Evolutionary conservation across 768 basidiomycete species (phyloP).

Genomic region (Boletus rubescentipes): DNA sequence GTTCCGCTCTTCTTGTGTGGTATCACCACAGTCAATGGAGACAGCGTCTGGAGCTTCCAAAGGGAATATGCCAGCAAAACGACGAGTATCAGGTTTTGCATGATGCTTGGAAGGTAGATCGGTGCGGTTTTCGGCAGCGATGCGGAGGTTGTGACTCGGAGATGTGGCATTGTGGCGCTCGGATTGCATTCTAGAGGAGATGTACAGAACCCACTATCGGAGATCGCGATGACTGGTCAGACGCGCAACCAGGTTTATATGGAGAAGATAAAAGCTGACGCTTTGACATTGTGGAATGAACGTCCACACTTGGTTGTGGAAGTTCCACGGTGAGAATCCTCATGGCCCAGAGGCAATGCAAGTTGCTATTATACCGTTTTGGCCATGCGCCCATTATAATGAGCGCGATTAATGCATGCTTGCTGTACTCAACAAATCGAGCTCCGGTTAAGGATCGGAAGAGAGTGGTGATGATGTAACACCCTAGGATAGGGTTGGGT

Average conservation of each 20-base stretch:
- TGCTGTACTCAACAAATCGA: not conserved
- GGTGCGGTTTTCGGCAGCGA: not conserved
- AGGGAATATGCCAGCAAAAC: constrained; percentile 26
- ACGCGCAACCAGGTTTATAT: constrained; percentile 18
- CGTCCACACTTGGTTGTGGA: constrained; percentile 21
- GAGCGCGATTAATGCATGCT: not conserved
- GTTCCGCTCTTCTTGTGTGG: constrained; percentile 14
- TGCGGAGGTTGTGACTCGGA: constrained; percentile 9
- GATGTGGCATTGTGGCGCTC: not conserved
- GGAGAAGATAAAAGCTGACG: constrained; percentile 8
- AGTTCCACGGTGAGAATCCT: constrained; percentile 15
- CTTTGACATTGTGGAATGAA: constrained; percentile 26
- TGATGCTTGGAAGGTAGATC: not conserved
- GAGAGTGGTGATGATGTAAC: not conserved
- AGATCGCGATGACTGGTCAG: not conserved
- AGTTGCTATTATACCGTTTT: constrained; percentile 1
- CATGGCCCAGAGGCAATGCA: constrained; percentile 18
- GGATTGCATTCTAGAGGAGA: constrained; percentile 10
- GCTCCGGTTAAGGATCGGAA: not conserved
- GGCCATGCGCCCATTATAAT: not conserved
- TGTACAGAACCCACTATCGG: not conserved
- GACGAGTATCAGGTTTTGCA: constrained; percentile 24
- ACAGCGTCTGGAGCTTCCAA: constrained; percentile 4
- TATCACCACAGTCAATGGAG: constrained; percentile 6
- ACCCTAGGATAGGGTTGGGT: constrained; percentile 21